Percentiles rank a stretch among this genome's conserved stretches.
phyloP scores from a whole-genome alignment of 2,329 filamentous ascomycete genomes.

The Grosmannia serpens region DNA sequence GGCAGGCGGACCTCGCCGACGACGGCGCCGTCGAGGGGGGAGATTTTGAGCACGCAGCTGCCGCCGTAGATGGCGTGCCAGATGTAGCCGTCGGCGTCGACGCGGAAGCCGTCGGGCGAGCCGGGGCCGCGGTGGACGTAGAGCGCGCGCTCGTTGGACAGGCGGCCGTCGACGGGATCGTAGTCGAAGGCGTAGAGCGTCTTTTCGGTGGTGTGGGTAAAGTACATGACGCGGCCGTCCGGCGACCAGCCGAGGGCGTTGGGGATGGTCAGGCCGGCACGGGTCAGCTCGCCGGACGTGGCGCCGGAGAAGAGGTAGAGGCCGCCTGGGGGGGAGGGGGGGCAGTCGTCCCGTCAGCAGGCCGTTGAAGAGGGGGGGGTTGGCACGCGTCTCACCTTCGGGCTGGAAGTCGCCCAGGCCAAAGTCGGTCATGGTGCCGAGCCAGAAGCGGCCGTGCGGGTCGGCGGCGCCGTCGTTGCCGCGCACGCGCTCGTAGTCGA shows the following conservation, averaged over 20 bases:
- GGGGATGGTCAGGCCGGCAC: constrained; percentile 61
- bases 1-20: constrained; percentile 66
- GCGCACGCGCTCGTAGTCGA: constrained; percentile 41
- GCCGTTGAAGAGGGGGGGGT: too few relatives aligned
- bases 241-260: constrained; percentile 76
- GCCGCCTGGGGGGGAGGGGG: constrained; percentile 40
- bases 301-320: constrained; percentile 61
- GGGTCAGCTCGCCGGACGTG: constrained; percentile 45
- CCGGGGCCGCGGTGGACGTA: constrained; percentile 56
- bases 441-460: constrained; percentile 70
- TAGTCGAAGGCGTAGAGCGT: constrained; percentile 70
- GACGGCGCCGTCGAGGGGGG: constrained; percentile 49
- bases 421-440: constrained; percentile 76
- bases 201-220: constrained; percentile 64
- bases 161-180: constrained; percentile 46
- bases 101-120: constrained; percentile 72
- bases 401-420: constrained; percentile 43
- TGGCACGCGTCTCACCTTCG: constrained; percentile 32
- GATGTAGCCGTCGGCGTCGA: constrained; percentile 74
- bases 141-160: constrained; percentile 59
- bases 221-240: constrained; percentile 64
- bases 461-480: constrained; percentile 80
- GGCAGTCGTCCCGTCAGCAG: not conserved
- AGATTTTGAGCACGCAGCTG: constrained; percentile 62
- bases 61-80: constrained; percentile 85